Evolutionary conservation across 2,329 filamentous ascomycete species (phyloP).

Genomic region (Pseudodiploospora longispora): DNA sequence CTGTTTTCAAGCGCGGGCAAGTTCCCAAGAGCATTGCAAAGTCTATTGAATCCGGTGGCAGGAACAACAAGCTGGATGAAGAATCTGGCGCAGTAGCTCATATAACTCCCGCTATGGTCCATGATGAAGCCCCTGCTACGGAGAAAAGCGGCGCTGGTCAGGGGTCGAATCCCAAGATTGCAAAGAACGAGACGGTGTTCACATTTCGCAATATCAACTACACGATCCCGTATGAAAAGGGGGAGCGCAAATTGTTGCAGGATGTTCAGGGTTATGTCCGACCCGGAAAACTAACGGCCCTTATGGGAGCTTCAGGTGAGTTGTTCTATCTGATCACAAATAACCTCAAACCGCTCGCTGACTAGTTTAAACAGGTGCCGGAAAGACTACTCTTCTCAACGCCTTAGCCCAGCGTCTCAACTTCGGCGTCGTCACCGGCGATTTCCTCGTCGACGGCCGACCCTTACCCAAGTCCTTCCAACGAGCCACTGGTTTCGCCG

Average conservation of each 20-base stretch:
- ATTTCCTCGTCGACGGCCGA: conserved; percentile 71
- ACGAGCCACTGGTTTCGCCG: conserved; percentile 62
- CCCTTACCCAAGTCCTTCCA: conserved; percentile 69
- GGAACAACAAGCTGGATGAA: conserved; percentile 42
- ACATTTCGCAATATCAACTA: conserved; percentile 46
- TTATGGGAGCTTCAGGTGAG: conserved; percentile 56
- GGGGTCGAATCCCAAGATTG: conserved; percentile 35
- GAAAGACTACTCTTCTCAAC: conserved; percentile 69
- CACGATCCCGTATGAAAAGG: conserved; percentile 46
- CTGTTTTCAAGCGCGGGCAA: conserved; percentile 55
- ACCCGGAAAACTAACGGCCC: conserved; percentile 69
- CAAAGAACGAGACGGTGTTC: conserved; percentile 53
- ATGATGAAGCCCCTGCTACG: conserved; percentile 8
- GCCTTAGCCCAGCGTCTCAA: conserved; percentile 67
- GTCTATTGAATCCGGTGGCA: conserved; percentile 44
- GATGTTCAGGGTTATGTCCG: conserved; percentile 79
- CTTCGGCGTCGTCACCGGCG: conserved; percentile 67
- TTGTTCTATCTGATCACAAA: not conserved
- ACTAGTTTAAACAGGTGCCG: conserved; percentile 31
- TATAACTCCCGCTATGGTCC: conserved; percentile 56
- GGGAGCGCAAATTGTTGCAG: conserved; percentile 61
- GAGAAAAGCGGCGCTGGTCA: conserved; percentile 23
- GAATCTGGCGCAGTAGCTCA: conserved; percentile 24
- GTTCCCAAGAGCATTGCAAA: conserved; percentile 50
- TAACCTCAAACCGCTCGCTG: conserved; percentile 1